Conservation (phyloP, 805 yeast species). For the Zygoascus ofunaensis region DNA sequence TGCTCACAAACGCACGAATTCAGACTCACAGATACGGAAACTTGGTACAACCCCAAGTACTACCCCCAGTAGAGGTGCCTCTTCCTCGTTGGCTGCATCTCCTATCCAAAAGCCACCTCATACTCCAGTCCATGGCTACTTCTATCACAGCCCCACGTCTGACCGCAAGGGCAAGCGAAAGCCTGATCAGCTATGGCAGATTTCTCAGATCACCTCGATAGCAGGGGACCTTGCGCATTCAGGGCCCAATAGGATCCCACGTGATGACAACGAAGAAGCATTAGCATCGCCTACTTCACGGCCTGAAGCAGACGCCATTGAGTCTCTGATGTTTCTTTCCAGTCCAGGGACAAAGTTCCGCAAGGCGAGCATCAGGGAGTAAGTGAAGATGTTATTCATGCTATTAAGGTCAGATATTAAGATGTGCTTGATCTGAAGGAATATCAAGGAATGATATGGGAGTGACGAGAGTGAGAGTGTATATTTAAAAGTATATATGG, state of each 20-base stretch:
- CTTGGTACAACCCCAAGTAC: neutral
- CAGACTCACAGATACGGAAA: neutral
- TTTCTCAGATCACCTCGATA: neutral
- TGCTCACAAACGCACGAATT: neutral
- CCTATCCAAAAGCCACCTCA: neutral
- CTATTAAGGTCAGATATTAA: no score
- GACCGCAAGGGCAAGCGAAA: neutral
- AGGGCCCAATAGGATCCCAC: neutral
- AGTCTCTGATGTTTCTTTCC: constrained; percentile 13
- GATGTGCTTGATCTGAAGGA: no score
- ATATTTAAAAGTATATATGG: no score
- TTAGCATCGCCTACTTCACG: neutral
- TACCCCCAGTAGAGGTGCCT: no score
- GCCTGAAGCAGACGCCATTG: constrained; percentile 15
- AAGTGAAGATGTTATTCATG: no score
- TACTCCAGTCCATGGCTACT: neutral
- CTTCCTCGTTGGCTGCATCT: no score
- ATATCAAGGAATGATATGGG: no score
- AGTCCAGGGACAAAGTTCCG: constrained; percentile 7
- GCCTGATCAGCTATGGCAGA: neutral
- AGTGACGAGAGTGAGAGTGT: no score
- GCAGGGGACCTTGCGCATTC: neutral
- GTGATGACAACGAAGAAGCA: neutral
- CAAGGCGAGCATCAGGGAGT: neutral
- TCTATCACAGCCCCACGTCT: neutral